Percentiles rank a stretch among this genome's conserved stretches.
Evolutionary conservation across 1,284 basidiomycete genomes (phyloP).

Genomic region (Earliella scabrosa): DNA sequence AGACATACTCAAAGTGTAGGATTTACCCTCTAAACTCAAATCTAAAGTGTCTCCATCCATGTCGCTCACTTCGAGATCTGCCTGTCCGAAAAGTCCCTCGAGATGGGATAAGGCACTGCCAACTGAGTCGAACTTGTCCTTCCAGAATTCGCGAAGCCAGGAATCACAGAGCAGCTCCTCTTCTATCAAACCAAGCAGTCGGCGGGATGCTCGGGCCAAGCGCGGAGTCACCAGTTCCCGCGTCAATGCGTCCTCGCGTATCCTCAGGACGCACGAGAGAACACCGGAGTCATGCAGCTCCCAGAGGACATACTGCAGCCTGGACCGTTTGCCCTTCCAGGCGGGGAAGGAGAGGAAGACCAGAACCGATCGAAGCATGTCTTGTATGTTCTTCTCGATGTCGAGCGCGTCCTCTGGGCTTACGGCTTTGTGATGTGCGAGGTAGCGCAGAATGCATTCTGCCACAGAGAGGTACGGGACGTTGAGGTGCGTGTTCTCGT

Average conservation of each 20-base stretch:
- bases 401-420: constrained; percentile 1
- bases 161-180: constrained; percentile 4
- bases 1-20: too few relatives aligned
- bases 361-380: not conserved
- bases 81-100: not conserved
- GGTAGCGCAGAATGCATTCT: not conserved
- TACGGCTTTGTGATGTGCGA: not conserved
- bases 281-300: constrained; percentile 7
- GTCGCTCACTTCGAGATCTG: not conserved
- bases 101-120: not conserved
- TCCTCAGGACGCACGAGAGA: not conserved
- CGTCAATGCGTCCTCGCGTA: not conserved
- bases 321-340: constrained; percentile 5
- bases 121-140: constrained; percentile 3
- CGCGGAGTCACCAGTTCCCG: not conserved
- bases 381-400: constrained; percentile 1
- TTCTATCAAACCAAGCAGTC: not conserved
- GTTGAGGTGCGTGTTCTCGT: not conserved
- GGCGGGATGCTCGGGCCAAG: not conserved
- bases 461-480: not conserved
- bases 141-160: constrained; percentile 9
- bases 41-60: not conserved
- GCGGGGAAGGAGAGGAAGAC: not conserved
- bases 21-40: too few relatives aligned
- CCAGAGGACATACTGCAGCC: constrained; percentile 12